Evolutionary conservation across 1,139 yeast species (phyloP), one percentile per base, ranked within the genome.

Genomic region (Protomyces inundatus): DNA sequence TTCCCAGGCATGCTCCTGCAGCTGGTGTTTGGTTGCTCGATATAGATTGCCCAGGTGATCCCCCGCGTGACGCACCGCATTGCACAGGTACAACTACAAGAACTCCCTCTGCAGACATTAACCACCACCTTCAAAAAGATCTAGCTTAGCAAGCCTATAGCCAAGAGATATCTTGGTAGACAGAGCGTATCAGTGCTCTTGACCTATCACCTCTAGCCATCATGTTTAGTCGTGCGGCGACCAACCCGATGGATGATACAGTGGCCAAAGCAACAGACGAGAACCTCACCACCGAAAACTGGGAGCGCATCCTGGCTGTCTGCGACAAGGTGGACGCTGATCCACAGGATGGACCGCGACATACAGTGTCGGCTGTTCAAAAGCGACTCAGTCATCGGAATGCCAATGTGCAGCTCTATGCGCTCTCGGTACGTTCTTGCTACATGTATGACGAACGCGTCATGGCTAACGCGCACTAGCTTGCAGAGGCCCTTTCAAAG

Each of bases 281-380:
- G 37, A 84, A 87, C n/a, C 78, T 90, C 54, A 84, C 91, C 1
- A 76, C 84, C 6, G 98, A 91, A 72, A 89, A 93, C 76, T 91
- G 96, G 95, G 88, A 85, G 70, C 82, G 80, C 68, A 85, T 89
- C 55, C 77, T 93, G 37, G 93, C 86, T 67, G 95, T 87, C 0
- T 90, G 97, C 70, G 97, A 93, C 72, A 76, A 80, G 55, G 89
- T 93, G 42, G 84, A 85, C 65, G 79, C 80, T 4, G 86, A 87
- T 70, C 95, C 97, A 0, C 93, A 87, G 71, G 80, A 77, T 66
- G 81, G 68, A 9, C 81, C 87, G 33, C 79, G 78, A 65, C 77
- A 79, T 50, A 86, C 89, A 1, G 79, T 86, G 16, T 71, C 74
- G 34, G 73, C 79, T 1, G 75, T 90, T 30, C 79, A 81, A 57